These are phyloP conservation scores for Martensiomyces pterosporus DNA, from an alignment of 192 early-diverging fungal species.

Conservation along the genomic window DNA sequence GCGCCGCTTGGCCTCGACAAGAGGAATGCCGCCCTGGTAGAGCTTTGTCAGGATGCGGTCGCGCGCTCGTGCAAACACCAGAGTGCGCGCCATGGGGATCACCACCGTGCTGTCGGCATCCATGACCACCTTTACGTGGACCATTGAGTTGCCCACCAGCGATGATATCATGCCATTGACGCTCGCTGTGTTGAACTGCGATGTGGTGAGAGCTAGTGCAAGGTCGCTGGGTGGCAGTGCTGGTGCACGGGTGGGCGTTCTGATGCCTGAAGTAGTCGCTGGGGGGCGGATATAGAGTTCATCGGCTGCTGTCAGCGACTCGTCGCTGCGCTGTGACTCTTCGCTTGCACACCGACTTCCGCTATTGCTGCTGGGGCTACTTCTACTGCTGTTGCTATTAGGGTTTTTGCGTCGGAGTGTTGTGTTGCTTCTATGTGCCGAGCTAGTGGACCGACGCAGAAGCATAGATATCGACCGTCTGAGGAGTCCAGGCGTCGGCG, in stretches of 20 bases:
- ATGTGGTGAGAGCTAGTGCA: conserved; percentile 17
- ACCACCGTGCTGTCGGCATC: conserved; percentile 18
- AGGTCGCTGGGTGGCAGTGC: conserved; percentile 4
- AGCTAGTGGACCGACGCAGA: conserved; percentile 34
- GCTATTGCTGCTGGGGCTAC: too few relatives aligned
- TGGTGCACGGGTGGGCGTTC: too few relatives aligned
- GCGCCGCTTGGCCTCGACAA: conserved; percentile 36
- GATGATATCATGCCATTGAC: conserved; percentile 19
- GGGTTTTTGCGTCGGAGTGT: conserved; percentile 2
- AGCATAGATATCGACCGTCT: conserved; percentile 45
- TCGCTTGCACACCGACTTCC: too few relatives aligned
- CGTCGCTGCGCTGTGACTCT: conserved; percentile 6
- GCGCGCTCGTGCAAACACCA: conserved; percentile 46
- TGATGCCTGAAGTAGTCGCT: too few relatives aligned
- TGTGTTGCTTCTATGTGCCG: conserved; percentile 21
- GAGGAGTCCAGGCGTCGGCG: conserved; percentile 16
- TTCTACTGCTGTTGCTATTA: conserved; percentile 1
- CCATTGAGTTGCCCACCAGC: conserved; percentile 46
- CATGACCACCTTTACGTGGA: conserved; percentile 45
- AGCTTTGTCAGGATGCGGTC: conserved; percentile 49
- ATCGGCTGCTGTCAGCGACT: too few relatives aligned
- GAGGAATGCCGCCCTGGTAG: conserved; percentile 32
- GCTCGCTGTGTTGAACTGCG: conserved; percentile 23
- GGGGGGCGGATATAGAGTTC: too few relatives aligned
- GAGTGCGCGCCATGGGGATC: conserved; percentile 31